These are phyloP conservation scores for Hortiboletus campestris DNA, from an alignment of 768 basidiomycete genomes.

Conservation along the genomic window DNA sequence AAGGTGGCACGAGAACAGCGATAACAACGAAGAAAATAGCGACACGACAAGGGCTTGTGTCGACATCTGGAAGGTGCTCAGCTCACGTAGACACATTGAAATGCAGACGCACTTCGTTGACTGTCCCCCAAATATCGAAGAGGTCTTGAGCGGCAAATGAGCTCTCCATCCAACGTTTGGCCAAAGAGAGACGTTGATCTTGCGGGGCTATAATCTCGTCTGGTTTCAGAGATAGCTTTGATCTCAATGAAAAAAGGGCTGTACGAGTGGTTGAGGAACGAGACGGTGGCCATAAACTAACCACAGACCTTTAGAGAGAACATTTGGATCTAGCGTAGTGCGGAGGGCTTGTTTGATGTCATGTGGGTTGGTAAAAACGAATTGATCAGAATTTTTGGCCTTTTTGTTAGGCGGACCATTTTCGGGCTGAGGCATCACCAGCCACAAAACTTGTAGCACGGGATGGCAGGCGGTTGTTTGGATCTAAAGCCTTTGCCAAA, in stretches of 20 bases:
- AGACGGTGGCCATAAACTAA: not conserved
- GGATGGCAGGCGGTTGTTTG: conserved; percentile 18
- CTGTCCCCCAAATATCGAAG: conserved; percentile 59
- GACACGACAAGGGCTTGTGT: conserved; percentile 47
- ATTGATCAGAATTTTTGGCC: conserved; percentile 14
- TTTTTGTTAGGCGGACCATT: conserved; percentile 21
- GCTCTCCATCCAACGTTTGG: conserved; percentile 59
- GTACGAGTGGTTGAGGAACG: not conserved
- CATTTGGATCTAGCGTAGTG: conserved; percentile 10
- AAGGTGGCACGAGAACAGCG: conserved; percentile 65
- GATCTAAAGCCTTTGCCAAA: conserved; percentile 28
- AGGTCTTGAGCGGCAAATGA: conserved; percentile 58
- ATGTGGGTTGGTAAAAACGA: conserved; percentile 16
- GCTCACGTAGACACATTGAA: not conserved
- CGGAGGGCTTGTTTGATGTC: conserved; percentile 25
- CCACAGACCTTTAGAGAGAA: conserved; percentile 24
- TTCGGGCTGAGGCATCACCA: conserved; percentile 16
- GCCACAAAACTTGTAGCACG: not conserved
- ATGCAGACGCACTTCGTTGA: conserved; percentile 44
- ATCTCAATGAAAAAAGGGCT: conserved; percentile 56
- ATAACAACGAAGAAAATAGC: conserved; percentile 57
- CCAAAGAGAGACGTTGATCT: conserved; percentile 60
- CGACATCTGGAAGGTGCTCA: conserved; percentile 35
- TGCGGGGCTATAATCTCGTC: conserved; percentile 51
- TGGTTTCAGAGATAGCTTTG: conserved; percentile 47